phyloP scores from a whole-genome alignment of 108 stramenopile species.

The Aurantiochytrium sp. region DNA sequence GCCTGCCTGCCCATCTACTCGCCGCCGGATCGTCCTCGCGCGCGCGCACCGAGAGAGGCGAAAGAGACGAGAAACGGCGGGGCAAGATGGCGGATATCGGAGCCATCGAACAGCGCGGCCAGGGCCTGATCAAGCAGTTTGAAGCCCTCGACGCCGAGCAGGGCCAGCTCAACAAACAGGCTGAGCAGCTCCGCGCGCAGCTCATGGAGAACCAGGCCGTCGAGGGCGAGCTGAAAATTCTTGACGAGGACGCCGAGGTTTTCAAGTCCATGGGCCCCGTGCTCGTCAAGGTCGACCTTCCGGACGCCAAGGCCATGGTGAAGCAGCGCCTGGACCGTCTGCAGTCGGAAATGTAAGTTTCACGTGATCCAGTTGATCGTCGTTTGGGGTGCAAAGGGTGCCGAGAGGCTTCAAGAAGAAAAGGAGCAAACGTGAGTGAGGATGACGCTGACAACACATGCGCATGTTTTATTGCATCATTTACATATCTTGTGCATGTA shows the following conservation, averaged over 20 bases:
- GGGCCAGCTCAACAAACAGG: background rate
- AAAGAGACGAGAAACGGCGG: background rate
- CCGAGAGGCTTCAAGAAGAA: too few relatives aligned
- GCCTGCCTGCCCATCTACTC: background rate
- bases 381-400: too few relatives aligned
- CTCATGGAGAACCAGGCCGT: slow-evolving; percentile 4
- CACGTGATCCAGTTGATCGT: too few relatives aligned
- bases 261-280: slow-evolving; percentile 14
- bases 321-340: slow-evolving; percentile 16
- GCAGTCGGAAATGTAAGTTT: slow-evolving; percentile 4
- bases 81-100: background rate
- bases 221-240: background rate
- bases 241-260: background rate
- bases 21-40: background rate
- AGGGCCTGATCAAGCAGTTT: background rate
- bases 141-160: background rate
- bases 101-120: background rate
- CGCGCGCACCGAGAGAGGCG: background rate
- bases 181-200: background rate
- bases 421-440: too few relatives aligned
- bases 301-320: background rate
- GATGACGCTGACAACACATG: too few relatives aligned
- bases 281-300: slow-evolving; percentile 8
- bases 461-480: too few relatives aligned
- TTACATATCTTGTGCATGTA: background rate